Conservation (phyloP, 169 alveolate species). For the Plasmodium inui region DNA sequence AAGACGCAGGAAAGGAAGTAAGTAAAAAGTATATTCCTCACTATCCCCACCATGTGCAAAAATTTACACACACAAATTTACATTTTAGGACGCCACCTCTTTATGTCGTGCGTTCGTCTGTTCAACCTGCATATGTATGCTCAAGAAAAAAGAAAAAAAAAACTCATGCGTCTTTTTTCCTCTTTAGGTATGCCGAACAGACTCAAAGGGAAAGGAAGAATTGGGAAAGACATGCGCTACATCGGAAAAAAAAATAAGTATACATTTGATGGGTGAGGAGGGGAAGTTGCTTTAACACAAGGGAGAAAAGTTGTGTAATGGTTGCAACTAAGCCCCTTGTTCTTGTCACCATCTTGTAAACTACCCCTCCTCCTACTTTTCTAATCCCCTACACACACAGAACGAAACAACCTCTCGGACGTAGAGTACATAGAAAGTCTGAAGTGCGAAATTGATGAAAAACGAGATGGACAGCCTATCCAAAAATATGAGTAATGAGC, state of each 20-base stretch:
- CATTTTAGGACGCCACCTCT: neutral
- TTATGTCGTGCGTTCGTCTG: neutral
- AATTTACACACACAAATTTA: neutral
- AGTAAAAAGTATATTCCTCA: neutral
- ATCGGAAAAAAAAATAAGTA: conserved; percentile 35
- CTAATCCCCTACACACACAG: neutral
- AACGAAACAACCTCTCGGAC: conserved; percentile 17
- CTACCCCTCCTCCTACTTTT: neutral
- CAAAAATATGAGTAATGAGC: conserved; percentile 37
- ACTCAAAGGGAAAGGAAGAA: neutral
- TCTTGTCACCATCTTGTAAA: conserved; percentile 9
- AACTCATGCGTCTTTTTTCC: neutral
- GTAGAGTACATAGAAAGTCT: conserved; percentile 33
- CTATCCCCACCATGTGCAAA: neutral
- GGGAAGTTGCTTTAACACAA: neutral
- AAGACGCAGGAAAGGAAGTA: neutral
- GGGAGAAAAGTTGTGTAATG: neutral
- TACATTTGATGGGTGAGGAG: neutral
- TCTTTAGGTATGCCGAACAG: neutral
- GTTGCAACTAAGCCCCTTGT: neutral
- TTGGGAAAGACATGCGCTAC: neutral
- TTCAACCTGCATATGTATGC: neutral
- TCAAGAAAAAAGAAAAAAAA: conserved; percentile 26
- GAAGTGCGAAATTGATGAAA: conserved; percentile 34
- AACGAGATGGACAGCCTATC: neutral